A percentile compares a stretch with the other conserved stretches of the same genome.
phyloP scores from a whole-genome alignment of 768 basidiomycete genomes.

The Paxillus ammoniavirescens region DNA sequence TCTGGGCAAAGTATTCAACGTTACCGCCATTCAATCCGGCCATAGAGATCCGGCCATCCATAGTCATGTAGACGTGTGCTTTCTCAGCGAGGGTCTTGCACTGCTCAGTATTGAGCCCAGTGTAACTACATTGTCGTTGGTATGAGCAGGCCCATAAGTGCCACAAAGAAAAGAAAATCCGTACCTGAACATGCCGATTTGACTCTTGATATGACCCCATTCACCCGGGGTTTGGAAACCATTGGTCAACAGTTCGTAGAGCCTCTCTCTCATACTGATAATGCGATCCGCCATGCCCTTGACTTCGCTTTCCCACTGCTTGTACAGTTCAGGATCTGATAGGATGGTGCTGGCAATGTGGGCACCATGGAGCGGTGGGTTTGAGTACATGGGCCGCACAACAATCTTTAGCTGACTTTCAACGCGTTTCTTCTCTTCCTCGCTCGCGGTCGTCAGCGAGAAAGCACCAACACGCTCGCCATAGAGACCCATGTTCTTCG shows the following conservation, averaged over 20 bases:
- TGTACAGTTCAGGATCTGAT: slow-evolving; percentile 67
- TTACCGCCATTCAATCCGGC: slow-evolving; percentile 83
- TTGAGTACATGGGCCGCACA: slow-evolving; percentile 96
- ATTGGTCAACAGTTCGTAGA: slow-evolving; percentile 75
- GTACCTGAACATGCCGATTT: slow-evolving; percentile 98
- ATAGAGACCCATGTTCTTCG: slow-evolving; percentile 99
- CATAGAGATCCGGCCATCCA: slow-evolving; percentile 92
- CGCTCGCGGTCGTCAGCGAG: slow-evolving; percentile 68
- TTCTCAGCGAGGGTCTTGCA: slow-evolving; percentile 82
- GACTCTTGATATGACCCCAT: slow-evolving; percentile 93
- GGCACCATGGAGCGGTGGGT: slow-evolving; percentile 91
- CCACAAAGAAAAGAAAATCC: slow-evolving; percentile 14
- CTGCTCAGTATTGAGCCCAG: slow-evolving; percentile 76
- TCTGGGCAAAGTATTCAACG: slow-evolving; percentile 88
- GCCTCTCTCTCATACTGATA: slow-evolving; percentile 85
- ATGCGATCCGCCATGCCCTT: slow-evolving; percentile 96
- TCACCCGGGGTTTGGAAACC: slow-evolving; percentile 88
- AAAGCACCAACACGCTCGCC: slow-evolving; percentile 98
- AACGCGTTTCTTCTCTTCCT: slow-evolving; percentile 81
- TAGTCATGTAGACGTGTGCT: slow-evolving; percentile 93
- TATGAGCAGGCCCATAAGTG: not conserved
- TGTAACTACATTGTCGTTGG: slow-evolving; percentile 55
- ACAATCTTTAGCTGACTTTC: slow-evolving; percentile 95
- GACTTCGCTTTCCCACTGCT: slow-evolving; percentile 89
- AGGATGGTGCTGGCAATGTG: slow-evolving; percentile 85